phyloP scores from a whole-genome alignment of 2,329 filamentous ascomycete genomes.

The Pezicula neosporulosa region DNA sequence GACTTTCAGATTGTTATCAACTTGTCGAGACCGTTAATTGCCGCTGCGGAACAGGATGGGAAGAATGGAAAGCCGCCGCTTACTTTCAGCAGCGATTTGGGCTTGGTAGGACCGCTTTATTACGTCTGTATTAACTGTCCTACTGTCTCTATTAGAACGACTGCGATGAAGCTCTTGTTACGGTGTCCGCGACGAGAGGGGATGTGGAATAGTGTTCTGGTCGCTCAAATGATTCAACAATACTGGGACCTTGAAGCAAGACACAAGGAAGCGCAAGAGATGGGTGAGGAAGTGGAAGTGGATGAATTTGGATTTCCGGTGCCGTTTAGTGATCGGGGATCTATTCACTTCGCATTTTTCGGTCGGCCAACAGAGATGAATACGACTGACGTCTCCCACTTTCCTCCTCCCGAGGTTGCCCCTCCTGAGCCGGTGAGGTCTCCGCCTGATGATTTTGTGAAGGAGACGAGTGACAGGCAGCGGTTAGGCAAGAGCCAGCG shows the following conservation, averaged over 20 bases:
- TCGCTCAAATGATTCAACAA: slow-evolving; percentile 12
- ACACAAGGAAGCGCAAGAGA: slow-evolving; percentile 4
- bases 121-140: slow-evolving; percentile 13
- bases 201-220: slow-evolving; percentile 10
- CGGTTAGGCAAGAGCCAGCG: no score
- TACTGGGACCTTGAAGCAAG: slow-evolving; percentile 12
- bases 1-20: slow-evolving; percentile 12
- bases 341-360: slow-evolving; percentile 12
- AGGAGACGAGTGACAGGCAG: no score
- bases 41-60: slow-evolving; percentile 10
- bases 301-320: slow-evolving; percentile 13
- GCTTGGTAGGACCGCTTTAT: slow-evolving; percentile 17
- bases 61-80: slow-evolving; percentile 10
- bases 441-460: no score
- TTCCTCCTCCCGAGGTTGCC: slow-evolving; percentile 3
- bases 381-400: slow-evolving; percentile 8
- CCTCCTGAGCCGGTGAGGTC: slow-evolving; percentile 7
- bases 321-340: slow-evolving; percentile 6
- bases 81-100: slow-evolving; percentile 15
- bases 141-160: slow-evolving; percentile 5
- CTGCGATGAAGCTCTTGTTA: slow-evolving; percentile 11
- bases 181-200: slow-evolving; percentile 13
- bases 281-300: slow-evolving; percentile 5
- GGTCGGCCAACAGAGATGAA: slow-evolving; percentile 9
- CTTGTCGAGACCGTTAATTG: slow-evolving; percentile 10